Percentiles rank a stretch among this genome's conserved stretches.
Evolutionary conservation across 1,284 basidiomycete genomes (phyloP).

Genomic region (Cystobasidiaceae sp.): DNA sequence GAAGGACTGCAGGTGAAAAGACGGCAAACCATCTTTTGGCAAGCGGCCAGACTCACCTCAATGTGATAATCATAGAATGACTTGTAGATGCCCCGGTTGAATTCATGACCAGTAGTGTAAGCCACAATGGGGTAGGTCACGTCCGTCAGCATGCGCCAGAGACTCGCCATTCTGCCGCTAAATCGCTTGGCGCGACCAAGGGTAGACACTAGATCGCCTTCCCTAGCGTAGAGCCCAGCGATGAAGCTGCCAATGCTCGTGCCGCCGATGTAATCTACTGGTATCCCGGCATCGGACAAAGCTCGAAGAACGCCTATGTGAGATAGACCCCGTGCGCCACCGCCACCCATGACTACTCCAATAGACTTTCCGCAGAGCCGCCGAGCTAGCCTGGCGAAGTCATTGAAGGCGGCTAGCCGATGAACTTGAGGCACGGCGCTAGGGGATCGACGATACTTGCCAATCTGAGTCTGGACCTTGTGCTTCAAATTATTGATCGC

Average conservation of each 20-base stretch:
- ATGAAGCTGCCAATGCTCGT: slow-evolving; percentile 89
- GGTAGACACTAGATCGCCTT: slow-evolving; percentile 82
- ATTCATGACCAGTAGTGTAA: slow-evolving; percentile 94
- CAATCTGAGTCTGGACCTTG: slow-evolving; percentile 79
- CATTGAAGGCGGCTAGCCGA: slow-evolving; percentile 69
- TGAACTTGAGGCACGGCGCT: slow-evolving; percentile 57
- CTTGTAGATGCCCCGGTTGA: slow-evolving; percentile 73
- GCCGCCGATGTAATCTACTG: slow-evolving; percentile 76
- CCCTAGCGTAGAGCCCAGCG: slow-evolving; percentile 91
- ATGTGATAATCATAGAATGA: slow-evolving; percentile 91
- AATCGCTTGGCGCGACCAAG: slow-evolving; percentile 86
- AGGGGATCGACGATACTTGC: slow-evolving; percentile 71
- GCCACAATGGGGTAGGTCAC: slow-evolving; percentile 95
- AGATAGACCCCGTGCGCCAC: slow-evolving; percentile 88
- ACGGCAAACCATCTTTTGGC: no score
- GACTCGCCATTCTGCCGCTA: slow-evolving; percentile 81
- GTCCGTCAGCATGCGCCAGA: slow-evolving; percentile 91
- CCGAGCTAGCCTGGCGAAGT: slow-evolving; percentile 87
- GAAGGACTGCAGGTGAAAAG: no score
- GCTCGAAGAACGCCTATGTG: slow-evolving; percentile 89
- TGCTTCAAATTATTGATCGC: slow-evolving; percentile 73
- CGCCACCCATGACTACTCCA: slow-evolving; percentile 90
- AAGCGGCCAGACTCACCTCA: no score
- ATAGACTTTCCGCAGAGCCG: slow-evolving; percentile 88
- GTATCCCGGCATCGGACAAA: slow-evolving; percentile 83